Percentiles rank a stretch among this genome's conserved stretches.
These are phyloP conservation scores for Hymenoscyphus linearis DNA, from an alignment of 2,329 filamentous ascomycete genomes.

Conservation along the genomic window DNA sequence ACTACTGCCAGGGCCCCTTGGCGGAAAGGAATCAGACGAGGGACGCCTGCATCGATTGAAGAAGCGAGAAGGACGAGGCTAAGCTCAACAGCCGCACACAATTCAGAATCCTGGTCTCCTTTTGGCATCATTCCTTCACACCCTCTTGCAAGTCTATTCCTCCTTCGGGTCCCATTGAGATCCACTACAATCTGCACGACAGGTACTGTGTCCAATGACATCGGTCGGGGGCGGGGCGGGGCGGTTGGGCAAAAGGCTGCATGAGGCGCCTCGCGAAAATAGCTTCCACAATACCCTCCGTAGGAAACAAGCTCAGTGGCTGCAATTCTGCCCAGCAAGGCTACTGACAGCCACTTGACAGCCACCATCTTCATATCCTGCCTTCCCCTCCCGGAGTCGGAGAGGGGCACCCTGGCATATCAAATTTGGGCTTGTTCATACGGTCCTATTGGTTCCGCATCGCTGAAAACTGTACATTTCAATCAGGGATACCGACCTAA, in stretches of 20 bases:
- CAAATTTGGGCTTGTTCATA: slow-evolving; percentile 15
- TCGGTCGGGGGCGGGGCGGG: slow-evolving; percentile 22
- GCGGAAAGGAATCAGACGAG: slow-evolving; percentile 1
- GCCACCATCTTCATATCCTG: slow-evolving; percentile 7
- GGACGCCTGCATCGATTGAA: background rate
- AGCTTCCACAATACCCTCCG: slow-evolving; percentile 21
- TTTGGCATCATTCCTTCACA: slow-evolving; percentile 13
- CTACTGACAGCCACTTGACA: background rate
- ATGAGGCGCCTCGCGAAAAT: slow-evolving; percentile 33
- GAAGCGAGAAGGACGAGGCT: slow-evolving; percentile 10
- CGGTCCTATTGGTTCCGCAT: slow-evolving; percentile 11
- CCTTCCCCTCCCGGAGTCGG: slow-evolving; percentile 14
- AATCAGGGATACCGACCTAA: background rate
- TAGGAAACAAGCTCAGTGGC: slow-evolving; percentile 18
- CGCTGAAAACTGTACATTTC: background rate
- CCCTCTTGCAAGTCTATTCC: background rate
- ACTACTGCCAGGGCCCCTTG: slow-evolving; percentile 2
- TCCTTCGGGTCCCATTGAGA: background rate
- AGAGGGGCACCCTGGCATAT: slow-evolving; percentile 14
- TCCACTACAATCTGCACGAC: slow-evolving; percentile 7
- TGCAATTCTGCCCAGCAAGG: background rate
- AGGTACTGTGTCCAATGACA: slow-evolving; percentile 16
- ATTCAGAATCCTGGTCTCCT: slow-evolving; percentile 11
- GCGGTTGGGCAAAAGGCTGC: slow-evolving; percentile 26
- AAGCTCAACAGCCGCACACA: slow-evolving; percentile 3